Percentiles rank a stretch among this genome's conserved stretches.
These are phyloP conservation scores for Aphanomyces cochlioides DNA, from an alignment of 352 stramenopile species.

Conservation along the genomic window DNA sequence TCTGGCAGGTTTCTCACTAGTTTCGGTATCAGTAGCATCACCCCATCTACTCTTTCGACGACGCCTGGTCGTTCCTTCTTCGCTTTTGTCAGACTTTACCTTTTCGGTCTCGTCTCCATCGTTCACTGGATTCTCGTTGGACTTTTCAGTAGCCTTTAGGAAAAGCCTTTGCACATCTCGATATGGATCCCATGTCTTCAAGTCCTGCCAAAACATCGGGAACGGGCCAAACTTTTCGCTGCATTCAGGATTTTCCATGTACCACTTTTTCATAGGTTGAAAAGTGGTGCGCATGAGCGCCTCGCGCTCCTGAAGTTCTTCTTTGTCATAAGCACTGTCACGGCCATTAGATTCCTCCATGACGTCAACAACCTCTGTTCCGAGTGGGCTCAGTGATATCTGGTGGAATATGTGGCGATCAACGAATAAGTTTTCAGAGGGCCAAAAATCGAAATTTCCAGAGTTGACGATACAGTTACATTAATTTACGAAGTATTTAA, in stretches of 20 bases:
- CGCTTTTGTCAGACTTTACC: neutral
- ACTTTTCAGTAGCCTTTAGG: slow-evolving; percentile 66
- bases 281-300: slow-evolving; percentile 87
- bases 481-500: too few relatives aligned
- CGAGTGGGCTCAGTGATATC: too few relatives aligned
- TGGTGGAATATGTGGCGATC: neutral
- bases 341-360: neutral
- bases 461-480: too few relatives aligned
- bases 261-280: slow-evolving; percentile 87
- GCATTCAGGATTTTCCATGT: slow-evolving; percentile 55
- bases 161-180: slow-evolving; percentile 89
- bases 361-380: too few relatives aligned
- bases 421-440: neutral
- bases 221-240: slow-evolving; percentile 85
- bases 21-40: neutral
- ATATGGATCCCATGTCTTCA: slow-evolving; percentile 91
- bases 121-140: neutral
- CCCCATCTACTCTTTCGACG: slow-evolving; percentile 17
- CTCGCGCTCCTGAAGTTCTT: slow-evolving; percentile 83
- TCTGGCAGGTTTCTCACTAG: neutral
- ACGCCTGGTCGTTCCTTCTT: neutral
- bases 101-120: neutral
- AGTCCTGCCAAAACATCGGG: slow-evolving; percentile 93
- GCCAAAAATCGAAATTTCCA: too few relatives aligned
- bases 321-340: slow-evolving; percentile 67